phyloP scores from a whole-genome alignment of 768 basidiomycete species.

The Mycena latifolia region DNA sequence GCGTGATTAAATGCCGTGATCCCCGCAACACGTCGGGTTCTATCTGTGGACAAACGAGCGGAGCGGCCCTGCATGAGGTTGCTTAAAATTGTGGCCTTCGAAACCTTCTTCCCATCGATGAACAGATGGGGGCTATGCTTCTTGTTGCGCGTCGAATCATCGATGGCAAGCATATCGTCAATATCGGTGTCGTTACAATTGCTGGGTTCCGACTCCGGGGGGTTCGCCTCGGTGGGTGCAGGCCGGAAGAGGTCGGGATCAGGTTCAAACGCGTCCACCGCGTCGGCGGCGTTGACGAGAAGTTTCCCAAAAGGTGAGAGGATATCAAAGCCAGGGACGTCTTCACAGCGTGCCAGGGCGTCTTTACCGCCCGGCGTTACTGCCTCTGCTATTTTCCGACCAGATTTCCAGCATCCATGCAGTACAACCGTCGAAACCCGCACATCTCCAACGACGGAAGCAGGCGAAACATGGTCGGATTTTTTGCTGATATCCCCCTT shows the following conservation, averaged over 20 bases:
- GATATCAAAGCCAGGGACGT: too few relatives aligned
- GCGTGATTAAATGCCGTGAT: background rate
- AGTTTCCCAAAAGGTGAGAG: too few relatives aligned
- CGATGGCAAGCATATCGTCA: constrained; percentile 6
- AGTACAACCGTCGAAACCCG: constrained; percentile 26
- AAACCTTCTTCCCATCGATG: background rate
- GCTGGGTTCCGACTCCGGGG: background rate
- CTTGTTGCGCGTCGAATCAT: background rate
- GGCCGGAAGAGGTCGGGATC: background rate
- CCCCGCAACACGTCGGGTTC: constrained; percentile 1
- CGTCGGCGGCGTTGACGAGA: too few relatives aligned
- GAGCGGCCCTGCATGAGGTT: constrained; percentile 7
- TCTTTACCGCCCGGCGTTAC: too few relatives aligned
- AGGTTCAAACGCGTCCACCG: too few relatives aligned
- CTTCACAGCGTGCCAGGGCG: too few relatives aligned
- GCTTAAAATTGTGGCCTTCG: background rate
- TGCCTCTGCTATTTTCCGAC: too few relatives aligned
- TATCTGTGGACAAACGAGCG: background rate
- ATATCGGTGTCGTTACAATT: background rate
- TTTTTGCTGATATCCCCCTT: constrained; percentile 37
- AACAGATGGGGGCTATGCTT: background rate
- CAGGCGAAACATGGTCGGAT: constrained; percentile 51
- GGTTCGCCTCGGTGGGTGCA: background rate
- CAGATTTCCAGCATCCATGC: too few relatives aligned
- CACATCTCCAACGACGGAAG: constrained; percentile 48